Evolutionary conservation across 306 rosid genomes (phyloP), one percentile per base, ranked within the genome.

Genomic region (Trifolium pratense): DNA sequence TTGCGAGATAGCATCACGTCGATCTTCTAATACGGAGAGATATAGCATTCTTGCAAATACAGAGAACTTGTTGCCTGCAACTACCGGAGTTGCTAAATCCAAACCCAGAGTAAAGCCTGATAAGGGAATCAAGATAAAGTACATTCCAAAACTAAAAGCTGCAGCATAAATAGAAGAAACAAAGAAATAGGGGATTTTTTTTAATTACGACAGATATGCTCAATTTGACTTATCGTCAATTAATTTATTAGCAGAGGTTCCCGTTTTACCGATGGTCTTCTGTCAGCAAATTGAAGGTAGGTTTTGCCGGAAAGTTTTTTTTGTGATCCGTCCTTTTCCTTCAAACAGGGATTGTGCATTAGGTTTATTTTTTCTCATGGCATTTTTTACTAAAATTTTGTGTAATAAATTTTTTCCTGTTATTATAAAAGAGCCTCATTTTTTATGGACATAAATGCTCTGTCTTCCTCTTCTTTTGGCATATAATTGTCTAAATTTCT

Each of bases 231-330:
- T 82, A 31, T 75, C 21, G 43, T 49, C 73, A 43, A 61, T 78
- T 82, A 57, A 64, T 77, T 82, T 81, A 81, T 79, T 79, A 79
- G 85, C 91, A 84, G 94, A 86, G 90, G 92, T 83, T 90, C 97
- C 88, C 84, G 81, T 88, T 89, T 89, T 86, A 71, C 83, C 59
- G 70, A 84, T 75, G 91, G 90, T 83, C 91, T 87, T 90, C 92
- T 87, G 92, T 84, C 88, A 42, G 80, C 85, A 89, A 82, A 56
- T 73, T 68, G 74, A 74, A 68, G 85, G 84, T 83, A 83, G 77
- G 84, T 88, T 85, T 87, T 79, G 70, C 82, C 61, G 75, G 87
- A 84, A 83, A 82, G 75, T 73, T 39, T 64, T 70, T 34, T 83
- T 80, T 68, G 74, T 79, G 78, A 74, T 83, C 78, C 68, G 72